A percentile compares a stretch with the other conserved stretches of the same genome.
These are phyloP conservation scores for Lipomyces starkeyi DNA, from an alignment of 805 yeast species.

Conservation along the genomic window DNA sequence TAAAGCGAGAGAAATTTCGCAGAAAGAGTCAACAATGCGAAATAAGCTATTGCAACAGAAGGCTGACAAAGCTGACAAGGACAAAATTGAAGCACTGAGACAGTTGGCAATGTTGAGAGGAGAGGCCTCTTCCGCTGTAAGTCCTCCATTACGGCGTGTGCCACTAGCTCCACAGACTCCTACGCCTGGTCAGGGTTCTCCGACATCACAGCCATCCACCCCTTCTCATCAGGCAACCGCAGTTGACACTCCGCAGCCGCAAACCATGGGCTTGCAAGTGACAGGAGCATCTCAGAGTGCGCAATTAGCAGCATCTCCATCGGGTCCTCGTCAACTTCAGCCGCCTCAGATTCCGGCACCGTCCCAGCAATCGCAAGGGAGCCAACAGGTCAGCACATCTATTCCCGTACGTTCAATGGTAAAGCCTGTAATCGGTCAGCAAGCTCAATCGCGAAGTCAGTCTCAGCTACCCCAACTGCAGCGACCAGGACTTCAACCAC, in stretches of 20 bases:
- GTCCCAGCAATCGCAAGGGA: conserved; percentile 7
- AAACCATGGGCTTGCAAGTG: neutral
- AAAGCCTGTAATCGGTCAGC: neutral
- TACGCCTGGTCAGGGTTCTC: neutral
- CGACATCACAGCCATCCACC: neutral
- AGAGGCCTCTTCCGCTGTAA: neutral
- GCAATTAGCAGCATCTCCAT: conserved; percentile 5
- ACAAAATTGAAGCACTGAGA: conserved; percentile 39
- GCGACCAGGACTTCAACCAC: conserved; percentile 24
- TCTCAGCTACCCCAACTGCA: conserved; percentile 34
- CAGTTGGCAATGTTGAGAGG: conserved; percentile 39
- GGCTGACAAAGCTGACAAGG: conserved; percentile 57
- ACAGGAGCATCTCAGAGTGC: neutral
- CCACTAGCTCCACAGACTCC: neutral
- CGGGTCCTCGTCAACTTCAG: conserved; percentile 9
- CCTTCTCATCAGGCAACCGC: neutral
- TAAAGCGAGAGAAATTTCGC: conserved; percentile 56
- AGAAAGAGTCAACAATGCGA: conserved; percentile 65
- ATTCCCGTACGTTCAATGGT: neutral
- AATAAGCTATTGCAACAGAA: conserved; percentile 60
- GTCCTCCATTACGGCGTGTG: conserved; percentile 2
- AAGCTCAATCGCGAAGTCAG: conserved; percentile 7
- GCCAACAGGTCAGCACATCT: neutral
- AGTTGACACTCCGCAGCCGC: neutral
- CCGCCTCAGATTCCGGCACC: conserved; percentile 7